A percentile compares a stretch with the other conserved stretches of the same genome.
These are phyloP conservation scores for Draba incana DNA, from an alignment of 345 rosid species.

Conservation along the genomic window DNA sequence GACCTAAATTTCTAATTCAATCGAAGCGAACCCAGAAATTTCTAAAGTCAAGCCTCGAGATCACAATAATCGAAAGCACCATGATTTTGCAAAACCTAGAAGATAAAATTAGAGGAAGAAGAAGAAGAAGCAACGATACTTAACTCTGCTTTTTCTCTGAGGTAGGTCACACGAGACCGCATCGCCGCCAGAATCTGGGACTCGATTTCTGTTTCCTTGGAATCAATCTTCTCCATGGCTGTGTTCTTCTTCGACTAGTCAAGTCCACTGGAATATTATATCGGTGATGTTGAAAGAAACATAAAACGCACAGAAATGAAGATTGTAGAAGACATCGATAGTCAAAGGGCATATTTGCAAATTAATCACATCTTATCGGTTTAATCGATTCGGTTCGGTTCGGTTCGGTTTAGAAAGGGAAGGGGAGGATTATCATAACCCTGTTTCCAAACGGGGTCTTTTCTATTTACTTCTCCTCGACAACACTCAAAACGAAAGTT, in stretches of 20 bases:
- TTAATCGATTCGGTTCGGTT: no score
- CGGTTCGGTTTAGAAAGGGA: no score
- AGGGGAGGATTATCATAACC: background rate
- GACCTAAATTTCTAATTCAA: background rate
- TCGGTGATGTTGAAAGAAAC: background rate
- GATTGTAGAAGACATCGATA: background rate
- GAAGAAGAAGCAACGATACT: background rate
- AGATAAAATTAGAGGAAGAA: background rate
- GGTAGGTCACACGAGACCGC: slow-evolving; percentile 69
- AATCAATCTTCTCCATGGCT: slow-evolving; percentile 23
- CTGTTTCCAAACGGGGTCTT: slow-evolving; percentile 28
- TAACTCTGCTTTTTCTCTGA: slow-evolving; percentile 76
- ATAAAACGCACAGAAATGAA: background rate
- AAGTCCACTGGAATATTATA: background rate
- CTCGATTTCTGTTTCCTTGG: slow-evolving; percentile 50
- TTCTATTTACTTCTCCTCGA: background rate
- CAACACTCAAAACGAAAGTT: background rate
- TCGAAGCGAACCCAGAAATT: no score
- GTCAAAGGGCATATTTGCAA: slow-evolving; percentile 1
- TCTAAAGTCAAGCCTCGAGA: no score
- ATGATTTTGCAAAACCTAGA: background rate
- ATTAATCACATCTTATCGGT: no score
- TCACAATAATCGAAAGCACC: background rate
- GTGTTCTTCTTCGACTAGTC: slow-evolving; percentile 20
- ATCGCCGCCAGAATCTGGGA: slow-evolving; percentile 62